Evolutionary conservation across 495 filamentous ascomycete genomes (phyloP).

Genomic region (Penicillium pulvis): DNA sequence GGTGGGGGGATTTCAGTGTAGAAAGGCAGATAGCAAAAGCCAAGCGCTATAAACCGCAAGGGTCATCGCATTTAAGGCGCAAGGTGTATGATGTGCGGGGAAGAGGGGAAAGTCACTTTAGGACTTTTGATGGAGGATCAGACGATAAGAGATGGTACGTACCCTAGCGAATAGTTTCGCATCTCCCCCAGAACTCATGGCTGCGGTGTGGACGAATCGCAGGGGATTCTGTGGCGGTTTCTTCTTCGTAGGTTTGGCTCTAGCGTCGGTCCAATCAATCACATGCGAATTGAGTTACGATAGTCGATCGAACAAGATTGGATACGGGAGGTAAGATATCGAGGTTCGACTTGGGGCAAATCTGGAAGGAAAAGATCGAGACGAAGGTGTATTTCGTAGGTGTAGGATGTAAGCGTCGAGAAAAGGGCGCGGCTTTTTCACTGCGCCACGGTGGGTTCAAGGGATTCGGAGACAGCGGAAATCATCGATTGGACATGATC

Average conservation of each 20-base stretch:
- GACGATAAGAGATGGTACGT: conserved; percentile 48
- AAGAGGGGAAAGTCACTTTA: conserved; percentile 19
- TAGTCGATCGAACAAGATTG: not conserved
- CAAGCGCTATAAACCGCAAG: conserved; percentile 7
- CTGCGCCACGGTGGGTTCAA: conserved; percentile 21
- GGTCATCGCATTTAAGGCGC: conserved; percentile 9
- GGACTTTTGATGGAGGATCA: conserved; percentile 17
- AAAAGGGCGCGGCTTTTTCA: conserved; percentile 27
- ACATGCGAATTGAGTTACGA: conserved; percentile 14
- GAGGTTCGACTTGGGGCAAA: not conserved
- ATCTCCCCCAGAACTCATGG: conserved; percentile 86
- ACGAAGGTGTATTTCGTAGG: conserved; percentile 4
- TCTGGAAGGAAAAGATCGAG: not conserved
- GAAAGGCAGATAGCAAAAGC: conserved; percentile 7
- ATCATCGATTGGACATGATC: conserved; percentile 25
- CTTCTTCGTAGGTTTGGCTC: conserved; percentile 11
- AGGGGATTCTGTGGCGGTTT: conserved; percentile 10
- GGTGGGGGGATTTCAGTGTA: conserved; percentile 8
- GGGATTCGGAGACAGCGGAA: conserved; percentile 16
- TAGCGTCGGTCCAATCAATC: conserved; percentile 18
- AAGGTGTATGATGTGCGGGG: conserved; percentile 22
- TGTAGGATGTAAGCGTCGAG: conserved; percentile 3
- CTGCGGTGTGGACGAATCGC: conserved; percentile 26
- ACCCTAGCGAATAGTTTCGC: conserved; percentile 99
- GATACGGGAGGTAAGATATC: not conserved